Percentiles rank a stretch among this genome's conserved stretches.
These are phyloP conservation scores for Ramularia collo-cygni DNA, from an alignment of 2,329 filamentous ascomycete species.

Conservation along the genomic window DNA sequence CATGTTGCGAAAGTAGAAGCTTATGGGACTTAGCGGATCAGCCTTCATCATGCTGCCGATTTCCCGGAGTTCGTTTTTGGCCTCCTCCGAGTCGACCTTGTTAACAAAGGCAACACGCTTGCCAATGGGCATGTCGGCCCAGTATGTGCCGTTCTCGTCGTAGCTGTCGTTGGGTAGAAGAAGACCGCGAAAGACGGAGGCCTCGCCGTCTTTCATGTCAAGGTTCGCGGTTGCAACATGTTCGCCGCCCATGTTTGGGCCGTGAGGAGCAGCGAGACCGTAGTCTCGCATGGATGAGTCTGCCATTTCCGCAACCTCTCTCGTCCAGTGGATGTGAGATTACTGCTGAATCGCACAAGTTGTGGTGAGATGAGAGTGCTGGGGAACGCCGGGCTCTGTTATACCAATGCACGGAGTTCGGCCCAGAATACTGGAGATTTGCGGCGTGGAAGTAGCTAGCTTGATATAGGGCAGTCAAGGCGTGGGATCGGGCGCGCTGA, in stretches of 20 bases:
- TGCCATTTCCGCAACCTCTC: too few species aligned
- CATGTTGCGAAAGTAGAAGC: conserved; percentile 83
- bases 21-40: conserved; percentile 76
- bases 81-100: conserved; percentile 64
- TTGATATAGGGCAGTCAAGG: not conserved
- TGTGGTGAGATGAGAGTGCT: not conserved
- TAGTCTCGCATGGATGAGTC: conserved; percentile 41
- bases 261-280: conserved; percentile 42
- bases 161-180: conserved; percentile 87
- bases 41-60: conserved; percentile 78
- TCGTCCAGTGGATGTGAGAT: not conserved
- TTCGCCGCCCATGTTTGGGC: conserved; percentile 39
- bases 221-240: conserved; percentile 39
- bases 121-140: conserved; percentile 72
- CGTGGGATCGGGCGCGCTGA: not conserved
- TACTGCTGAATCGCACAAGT: not conserved
- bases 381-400: not conserved
- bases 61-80: conserved; percentile 56
- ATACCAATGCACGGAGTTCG: not conserved
- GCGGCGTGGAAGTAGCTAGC: not conserved
- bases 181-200: conserved; percentile 65
- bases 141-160: conserved; percentile 76
- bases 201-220: conserved; percentile 52
- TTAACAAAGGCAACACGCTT: conserved; percentile 70
- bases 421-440: not conserved